Base-by-base conservation (phyloP, 2,329 filamentous ascomycete genomes). In the Calonectria crousiana region DNA sequence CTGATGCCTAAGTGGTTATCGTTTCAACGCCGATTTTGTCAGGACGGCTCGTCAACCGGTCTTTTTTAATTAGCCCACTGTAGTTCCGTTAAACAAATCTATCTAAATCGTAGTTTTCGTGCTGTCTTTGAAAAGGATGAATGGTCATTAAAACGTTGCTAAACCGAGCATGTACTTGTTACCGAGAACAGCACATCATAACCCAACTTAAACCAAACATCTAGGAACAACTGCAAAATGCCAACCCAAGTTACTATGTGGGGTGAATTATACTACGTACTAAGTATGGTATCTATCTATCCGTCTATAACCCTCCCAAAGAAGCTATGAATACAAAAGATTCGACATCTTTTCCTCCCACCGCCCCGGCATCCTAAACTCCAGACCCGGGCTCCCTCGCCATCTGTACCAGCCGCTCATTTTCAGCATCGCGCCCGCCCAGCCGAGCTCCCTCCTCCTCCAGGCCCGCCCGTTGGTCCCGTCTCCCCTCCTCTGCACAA, bases 401-500 rank as follows among this genome's bases (percentile, higher is more conserved):
- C 74, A 79, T 6, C 78, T 60, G 56, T 84, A 85, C 74, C 83
- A 84, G 65, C 84, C 82, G 49, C 85, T 80, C 36, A 87, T 84
- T 69, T 84, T 84, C 82, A 85, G 86, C 41, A 85, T 82, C 0
- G 88, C 88, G 2, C 88, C 88, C 26, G 74, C 66, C 88, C 88
- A 90, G 1, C 88, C 88, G 11, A 89, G 77, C 80, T 85, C 81
- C 67, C 84, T 81, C 68, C 83, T 85, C 64, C 81, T 83, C 87
- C 88, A 89, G 10, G 83, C 84, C 76, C 78, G 84, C 0, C 78
- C 82, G 64, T 77, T 78, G 0, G 78, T 71, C 6, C 84, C 82
- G 62, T 82, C 81, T 0, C 71, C 71, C 1, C 78, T 73, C 41
- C 76, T 76, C 77, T 84, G 81, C 34, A 85, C 78, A 10, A 86